phyloP scores from a whole-genome alignment of 352 stramenopile genomes.

The Thraustochytrium striatum region DNA sequence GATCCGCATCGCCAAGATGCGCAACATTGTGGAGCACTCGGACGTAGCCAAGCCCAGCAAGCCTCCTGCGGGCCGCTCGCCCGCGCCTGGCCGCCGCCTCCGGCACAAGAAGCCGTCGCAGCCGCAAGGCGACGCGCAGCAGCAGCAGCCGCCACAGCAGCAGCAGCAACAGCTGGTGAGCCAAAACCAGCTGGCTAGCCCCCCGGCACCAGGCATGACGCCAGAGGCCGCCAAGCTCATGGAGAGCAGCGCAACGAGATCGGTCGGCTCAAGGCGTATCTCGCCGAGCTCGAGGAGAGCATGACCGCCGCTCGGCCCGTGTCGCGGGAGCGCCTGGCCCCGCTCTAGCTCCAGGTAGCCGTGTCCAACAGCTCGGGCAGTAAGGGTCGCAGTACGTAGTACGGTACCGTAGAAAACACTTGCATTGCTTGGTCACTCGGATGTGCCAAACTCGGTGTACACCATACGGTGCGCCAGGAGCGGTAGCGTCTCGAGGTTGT shows the following conservation, averaged over 20 bases:
- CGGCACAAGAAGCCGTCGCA: not conserved
- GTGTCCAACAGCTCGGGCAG: too few relatives aligned
- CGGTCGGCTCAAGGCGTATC: constrained; percentile 41
- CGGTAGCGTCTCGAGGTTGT: constrained; percentile 6
- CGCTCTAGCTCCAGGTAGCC: too few relatives aligned
- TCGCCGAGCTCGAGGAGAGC: constrained; percentile 16
- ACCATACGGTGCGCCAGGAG: constrained; percentile 39
- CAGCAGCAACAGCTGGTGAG: not conserved
- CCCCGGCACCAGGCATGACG: not conserved
- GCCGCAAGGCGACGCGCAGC: not conserved
- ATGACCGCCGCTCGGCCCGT: not conserved
- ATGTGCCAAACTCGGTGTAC: constrained; percentile 24
- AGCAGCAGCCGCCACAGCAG: not conserved
- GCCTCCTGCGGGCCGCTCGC: not conserved
- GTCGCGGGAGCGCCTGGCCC: not conserved
- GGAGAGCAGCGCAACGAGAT: constrained; percentile 39
- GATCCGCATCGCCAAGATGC: constrained; percentile 65
- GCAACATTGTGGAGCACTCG: not conserved
- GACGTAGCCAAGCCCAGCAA: not conserved
- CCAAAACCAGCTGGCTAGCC: not conserved
- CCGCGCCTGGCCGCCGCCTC: not conserved
- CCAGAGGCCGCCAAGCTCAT: constrained; percentile 27
- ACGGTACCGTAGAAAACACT: too few relatives aligned
- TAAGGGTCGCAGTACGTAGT: too few relatives aligned
- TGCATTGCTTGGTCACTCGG: not conserved